phyloP scores from a whole-genome alignment of 331 rosid genomes.

The Rhamnella rubrinervis region DNA sequence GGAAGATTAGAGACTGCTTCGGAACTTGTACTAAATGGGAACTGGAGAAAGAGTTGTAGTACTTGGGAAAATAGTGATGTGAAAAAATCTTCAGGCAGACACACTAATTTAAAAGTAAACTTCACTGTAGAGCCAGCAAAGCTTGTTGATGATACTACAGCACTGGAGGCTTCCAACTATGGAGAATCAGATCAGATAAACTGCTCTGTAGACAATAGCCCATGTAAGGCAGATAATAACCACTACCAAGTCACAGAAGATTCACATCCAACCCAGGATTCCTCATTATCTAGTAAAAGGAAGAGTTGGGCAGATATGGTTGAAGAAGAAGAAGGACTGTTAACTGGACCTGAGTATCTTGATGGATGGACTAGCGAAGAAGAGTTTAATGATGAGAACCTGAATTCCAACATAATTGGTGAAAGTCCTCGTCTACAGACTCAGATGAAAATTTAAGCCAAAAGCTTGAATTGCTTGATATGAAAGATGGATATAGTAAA shows the following conservation, averaged over 20 bases:
- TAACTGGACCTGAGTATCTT: conserved; percentile 18
- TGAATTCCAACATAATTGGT: conserved; percentile 46
- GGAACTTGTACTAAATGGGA: conserved; percentile 15
- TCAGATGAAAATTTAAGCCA: conserved; percentile 35
- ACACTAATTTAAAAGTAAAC: not conserved
- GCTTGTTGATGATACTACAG: conserved; percentile 22
- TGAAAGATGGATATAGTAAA: conserved; percentile 28
- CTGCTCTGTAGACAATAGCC: conserved; percentile 17
- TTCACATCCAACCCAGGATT: conserved; percentile 19
- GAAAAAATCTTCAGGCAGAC: conserved; percentile 19
- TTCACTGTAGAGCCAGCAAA: conserved; percentile 15
- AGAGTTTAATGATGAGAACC: conserved; percentile 56
- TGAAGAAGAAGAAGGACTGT: conserved; percentile 68
- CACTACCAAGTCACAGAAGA: conserved; percentile 22
- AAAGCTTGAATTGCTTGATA: conserved; percentile 36
- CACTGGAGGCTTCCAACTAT: not conserved
- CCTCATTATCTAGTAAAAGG: conserved; percentile 31
- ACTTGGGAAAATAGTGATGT: conserved; percentile 12
- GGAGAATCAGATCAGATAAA: conserved; percentile 1
- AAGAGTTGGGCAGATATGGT: conserved; percentile 97
- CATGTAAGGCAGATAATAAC: conserved; percentile 13
- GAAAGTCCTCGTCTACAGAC: conserved; percentile 30
- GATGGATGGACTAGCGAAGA: conserved; percentile 30
- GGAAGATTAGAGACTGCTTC: not conserved
- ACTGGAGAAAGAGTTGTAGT: conserved; percentile 22